phyloP scores from a whole-genome alignment of 257 asterid species.

The Plectranthus barbatus region DNA sequence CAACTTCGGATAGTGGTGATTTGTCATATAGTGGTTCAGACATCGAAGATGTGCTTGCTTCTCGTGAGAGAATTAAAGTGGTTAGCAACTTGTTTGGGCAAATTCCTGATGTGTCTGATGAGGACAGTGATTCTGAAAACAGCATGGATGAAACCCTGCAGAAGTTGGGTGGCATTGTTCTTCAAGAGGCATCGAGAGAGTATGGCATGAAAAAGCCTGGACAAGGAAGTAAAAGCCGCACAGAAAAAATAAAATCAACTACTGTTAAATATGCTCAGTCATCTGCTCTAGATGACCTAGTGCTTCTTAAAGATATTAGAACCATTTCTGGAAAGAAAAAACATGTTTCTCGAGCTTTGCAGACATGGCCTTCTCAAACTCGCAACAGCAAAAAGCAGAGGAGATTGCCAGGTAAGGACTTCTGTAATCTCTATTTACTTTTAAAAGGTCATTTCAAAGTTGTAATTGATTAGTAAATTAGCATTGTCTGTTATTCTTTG shows the following conservation, averaged over 20 bases:
- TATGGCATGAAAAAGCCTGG: conserved; percentile 49
- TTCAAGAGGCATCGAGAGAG: conserved; percentile 74
- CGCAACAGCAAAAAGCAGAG: conserved; percentile 49
- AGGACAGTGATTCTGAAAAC: conserved; percentile 25
- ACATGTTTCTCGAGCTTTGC: conserved; percentile 41
- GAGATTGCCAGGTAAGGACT: conserved; percentile 41
- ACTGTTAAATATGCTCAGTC: conserved; percentile 25
- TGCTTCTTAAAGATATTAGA: conserved; percentile 67
- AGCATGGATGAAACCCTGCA: conserved; percentile 39
- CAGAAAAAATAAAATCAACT: conserved; percentile 20
- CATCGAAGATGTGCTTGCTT: conserved; percentile 81
- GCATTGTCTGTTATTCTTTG: not conserved
- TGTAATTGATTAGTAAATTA: not conserved
- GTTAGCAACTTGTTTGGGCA: conserved; percentile 31
- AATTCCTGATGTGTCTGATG: conserved; percentile 28
- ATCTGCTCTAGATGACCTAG: conserved; percentile 50
- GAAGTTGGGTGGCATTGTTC: conserved; percentile 72
- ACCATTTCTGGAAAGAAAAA: conserved; percentile 65
- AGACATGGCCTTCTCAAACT: conserved; percentile 62
- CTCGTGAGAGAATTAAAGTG: conserved; percentile 77
- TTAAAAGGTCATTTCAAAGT: not conserved
- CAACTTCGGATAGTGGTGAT: conserved; percentile 42
- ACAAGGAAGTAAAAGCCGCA: conserved; percentile 29
- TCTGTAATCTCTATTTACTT: not conserved
- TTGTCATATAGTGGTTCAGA: conserved; percentile 57